A percentile compares a stretch with the other conserved stretches of the same genome.
These are phyloP conservation scores for Aspergillus calidoustus DNA, from an alignment of 2,329 filamentous ascomycete species.

Conservation along the genomic window DNA sequence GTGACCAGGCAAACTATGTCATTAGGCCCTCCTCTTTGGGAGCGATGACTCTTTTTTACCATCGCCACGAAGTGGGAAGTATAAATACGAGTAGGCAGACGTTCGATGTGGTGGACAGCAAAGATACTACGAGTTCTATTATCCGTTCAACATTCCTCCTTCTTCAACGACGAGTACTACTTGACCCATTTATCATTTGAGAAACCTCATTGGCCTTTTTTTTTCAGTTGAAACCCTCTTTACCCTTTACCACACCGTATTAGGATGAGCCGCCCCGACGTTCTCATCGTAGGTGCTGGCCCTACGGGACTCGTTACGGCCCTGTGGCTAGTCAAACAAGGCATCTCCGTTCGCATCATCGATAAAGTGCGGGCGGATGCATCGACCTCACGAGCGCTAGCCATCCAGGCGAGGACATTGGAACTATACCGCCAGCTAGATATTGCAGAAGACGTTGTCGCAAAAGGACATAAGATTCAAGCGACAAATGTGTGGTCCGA, in stretches of 20 bases:
- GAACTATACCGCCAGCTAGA: constrained; percentile 56
- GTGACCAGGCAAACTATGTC: neutral
- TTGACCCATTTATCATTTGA: neutral
- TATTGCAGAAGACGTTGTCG: constrained; percentile 42
- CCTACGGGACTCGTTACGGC: constrained; percentile 52
- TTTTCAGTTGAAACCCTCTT: neutral
- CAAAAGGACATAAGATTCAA: constrained; percentile 42
- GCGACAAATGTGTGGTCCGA: constrained; percentile 45
- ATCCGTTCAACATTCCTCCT: neutral
- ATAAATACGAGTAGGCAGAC: constrained; percentile 14
- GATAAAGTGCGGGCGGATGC: constrained; percentile 48
- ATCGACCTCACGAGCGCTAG: constrained; percentile 45
- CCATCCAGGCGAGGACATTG: constrained; percentile 55
- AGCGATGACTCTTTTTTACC: no score
- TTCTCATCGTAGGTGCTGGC: constrained; percentile 54
- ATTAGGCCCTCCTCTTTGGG: neutral
- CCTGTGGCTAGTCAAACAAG: constrained; percentile 52
- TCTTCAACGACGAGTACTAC: neutral
- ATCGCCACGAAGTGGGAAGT: constrained; percentile 2
- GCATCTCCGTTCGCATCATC: constrained; percentile 54
- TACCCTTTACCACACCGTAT: neutral
- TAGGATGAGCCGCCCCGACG: constrained; percentile 23
- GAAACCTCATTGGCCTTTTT: neutral
- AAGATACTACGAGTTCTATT: neutral
- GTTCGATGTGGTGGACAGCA: neutral